Evolutionary conservation across 805 yeast genomes (phyloP), one percentile per base, ranked within the genome.

Genomic region (Kazachstania africana): DNA sequence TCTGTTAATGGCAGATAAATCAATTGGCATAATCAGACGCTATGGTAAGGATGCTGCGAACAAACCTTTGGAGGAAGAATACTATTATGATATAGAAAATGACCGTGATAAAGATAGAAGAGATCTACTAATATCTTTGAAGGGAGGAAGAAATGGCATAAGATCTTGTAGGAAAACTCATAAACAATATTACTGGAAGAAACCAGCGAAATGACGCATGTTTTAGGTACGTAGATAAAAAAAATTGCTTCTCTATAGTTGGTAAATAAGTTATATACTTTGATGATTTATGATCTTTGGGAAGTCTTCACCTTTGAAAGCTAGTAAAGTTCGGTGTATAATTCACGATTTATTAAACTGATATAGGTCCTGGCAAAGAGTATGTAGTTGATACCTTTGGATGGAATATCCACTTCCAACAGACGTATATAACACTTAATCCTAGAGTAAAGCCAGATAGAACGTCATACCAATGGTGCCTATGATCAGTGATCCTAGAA

Each of bases 1-100:
- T 16, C 42, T 70, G 5, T 45, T 70, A 20, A 55, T 57, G 6
- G 57, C 65, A 22, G 54, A 60, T 28, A 37, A 73, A 24, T 45
- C 56, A 4, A 68, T 88, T 36, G 97, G 97, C n/a, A 78, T 80
- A 8, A 87, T 91, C 37, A 71, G 74, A 47, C 78, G 97, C 55
- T 66, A 70, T 36, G 96, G 96, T 29, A 87, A 85, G 54, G 98
- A 91, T 57, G 96, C 97, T 3, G 93, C 95, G 2, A 98, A 97
- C 8, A 84, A 85, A 54, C 82, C 81, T 3, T 64, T 91, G 39
- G 97, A 88, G 43, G 94, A 84, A 53, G 96, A 91, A 53, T 91
- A 83, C 50, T 91, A 85, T 55, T 91, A 91, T 50, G 74, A 77
- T 35, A 75, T 85, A 3, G 97, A 85, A 43, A 68, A 75, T 28